These are phyloP conservation scores for Diplodia intermedia DNA, from an alignment of 2,329 filamentous ascomycete genomes.

Conservation along the genomic window DNA sequence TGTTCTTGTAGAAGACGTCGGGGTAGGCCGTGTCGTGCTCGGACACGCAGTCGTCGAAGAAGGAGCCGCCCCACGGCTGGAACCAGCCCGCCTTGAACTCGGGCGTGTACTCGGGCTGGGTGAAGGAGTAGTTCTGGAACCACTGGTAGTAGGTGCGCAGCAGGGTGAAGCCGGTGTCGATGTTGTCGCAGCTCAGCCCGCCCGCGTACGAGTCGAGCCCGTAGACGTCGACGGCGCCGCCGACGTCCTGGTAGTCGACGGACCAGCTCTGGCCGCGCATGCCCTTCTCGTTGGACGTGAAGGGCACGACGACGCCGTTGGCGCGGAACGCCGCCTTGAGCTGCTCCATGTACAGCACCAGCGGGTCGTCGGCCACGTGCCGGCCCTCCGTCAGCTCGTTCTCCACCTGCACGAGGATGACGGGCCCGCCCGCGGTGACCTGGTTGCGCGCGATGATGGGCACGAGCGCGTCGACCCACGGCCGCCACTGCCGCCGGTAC, in stretches of 20 bases:
- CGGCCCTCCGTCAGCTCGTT: conserved; percentile 58
- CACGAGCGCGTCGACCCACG: conserved; percentile 61
- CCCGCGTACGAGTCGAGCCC: conserved; percentile 65
- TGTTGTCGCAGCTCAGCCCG: conserved; percentile 61
- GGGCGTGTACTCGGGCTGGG: conserved; percentile 62
- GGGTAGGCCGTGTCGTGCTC: conserved; percentile 66
- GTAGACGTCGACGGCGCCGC: conserved; percentile 63
- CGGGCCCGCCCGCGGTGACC: conserved; percentile 62
- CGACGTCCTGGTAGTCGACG: conserved; percentile 62
- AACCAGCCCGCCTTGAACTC: conserved; percentile 68
- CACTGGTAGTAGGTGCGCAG: conserved; percentile 57
- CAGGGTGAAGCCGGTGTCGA: conserved; percentile 63
- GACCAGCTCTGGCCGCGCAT: conserved; percentile 66
- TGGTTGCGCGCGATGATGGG: conserved; percentile 60
- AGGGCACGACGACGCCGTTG: conserved; percentile 64
- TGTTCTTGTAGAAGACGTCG: conserved; percentile 69
- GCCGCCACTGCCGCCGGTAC: conserved; percentile 62
- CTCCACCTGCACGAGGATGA: conserved; percentile 64
- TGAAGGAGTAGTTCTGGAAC: conserved; percentile 52
- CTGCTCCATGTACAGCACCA: conserved; percentile 64
- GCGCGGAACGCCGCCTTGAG: conserved; percentile 61
- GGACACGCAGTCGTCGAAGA: conserved; percentile 60
- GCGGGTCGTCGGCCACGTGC: conserved; percentile 54
- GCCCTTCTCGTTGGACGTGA: conserved; percentile 67
- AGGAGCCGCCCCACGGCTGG: conserved; percentile 66